phyloP scores from a whole-genome alignment of 2,329 filamentous ascomycete species.

The Monosporascus sp. region DNA sequence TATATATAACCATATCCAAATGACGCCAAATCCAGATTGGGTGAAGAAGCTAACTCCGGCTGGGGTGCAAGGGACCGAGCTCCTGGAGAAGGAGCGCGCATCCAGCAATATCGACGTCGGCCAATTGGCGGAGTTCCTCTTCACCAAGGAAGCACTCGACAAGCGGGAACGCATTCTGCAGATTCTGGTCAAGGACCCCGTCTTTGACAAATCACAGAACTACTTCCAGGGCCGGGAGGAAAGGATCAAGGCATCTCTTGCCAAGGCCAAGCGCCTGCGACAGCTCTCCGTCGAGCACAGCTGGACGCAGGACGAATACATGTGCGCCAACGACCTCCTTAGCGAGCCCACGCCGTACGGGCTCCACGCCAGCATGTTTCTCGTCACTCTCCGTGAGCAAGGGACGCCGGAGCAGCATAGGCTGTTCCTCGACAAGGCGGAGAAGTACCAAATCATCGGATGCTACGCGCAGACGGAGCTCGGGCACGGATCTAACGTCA shows the following conservation, averaged over 20 bases:
- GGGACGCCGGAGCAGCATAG: slow-evolving; percentile 69
- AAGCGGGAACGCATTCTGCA: slow-evolving; percentile 55
- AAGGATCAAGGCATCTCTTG: slow-evolving; percentile 64
- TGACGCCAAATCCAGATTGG: slow-evolving; percentile 35
- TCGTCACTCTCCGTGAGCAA: slow-evolving; percentile 62
- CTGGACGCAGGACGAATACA: slow-evolving; percentile 61
- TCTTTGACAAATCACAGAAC: slow-evolving; percentile 75
- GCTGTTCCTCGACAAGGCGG: slow-evolving; percentile 63
- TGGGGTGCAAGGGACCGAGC: slow-evolving; percentile 62
- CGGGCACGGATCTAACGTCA: slow-evolving; percentile 72
- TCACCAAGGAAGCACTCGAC: slow-evolving; percentile 59
- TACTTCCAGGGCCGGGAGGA: slow-evolving; percentile 68
- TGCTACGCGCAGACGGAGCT: slow-evolving; percentile 80
- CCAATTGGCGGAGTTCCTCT: slow-evolving; percentile 62
- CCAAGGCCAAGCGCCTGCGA: slow-evolving; percentile 63
- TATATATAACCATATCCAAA: not conserved
- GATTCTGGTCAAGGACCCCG: slow-evolving; percentile 60
- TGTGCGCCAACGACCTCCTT: slow-evolving; percentile 61
- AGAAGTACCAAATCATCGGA: slow-evolving; percentile 67
- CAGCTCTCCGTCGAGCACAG: slow-evolving; percentile 61
- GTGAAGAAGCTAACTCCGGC: slow-evolving; percentile 62
- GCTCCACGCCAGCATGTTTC: slow-evolving; percentile 55
- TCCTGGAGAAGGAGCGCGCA: slow-evolving; percentile 63
- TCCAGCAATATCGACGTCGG: slow-evolving; percentile 63
- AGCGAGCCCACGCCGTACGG: slow-evolving; percentile 70